These are phyloP conservation scores for Suillus alpinus DNA, from an alignment of 768 basidiomycete genomes.

Conservation along the genomic window DNA sequence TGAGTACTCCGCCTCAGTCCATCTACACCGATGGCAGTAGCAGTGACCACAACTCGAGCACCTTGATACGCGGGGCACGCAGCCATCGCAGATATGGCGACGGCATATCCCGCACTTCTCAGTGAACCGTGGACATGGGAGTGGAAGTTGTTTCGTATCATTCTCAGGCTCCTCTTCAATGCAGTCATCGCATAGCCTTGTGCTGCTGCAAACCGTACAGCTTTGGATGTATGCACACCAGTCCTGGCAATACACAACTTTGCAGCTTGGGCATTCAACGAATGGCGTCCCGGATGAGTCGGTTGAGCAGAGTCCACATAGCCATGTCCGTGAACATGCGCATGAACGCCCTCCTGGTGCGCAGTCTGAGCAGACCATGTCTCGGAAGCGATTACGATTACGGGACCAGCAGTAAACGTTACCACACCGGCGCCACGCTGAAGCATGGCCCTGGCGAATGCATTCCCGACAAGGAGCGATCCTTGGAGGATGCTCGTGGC, in stretches of 20 bases:
- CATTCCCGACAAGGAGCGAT: background rate
- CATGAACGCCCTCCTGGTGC: background rate
- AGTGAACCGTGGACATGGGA: background rate
- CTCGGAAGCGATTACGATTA: background rate
- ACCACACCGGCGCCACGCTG: background rate
- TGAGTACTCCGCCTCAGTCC: background rate
- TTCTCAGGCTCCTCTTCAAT: background rate
- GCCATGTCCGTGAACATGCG: slow-evolving; percentile 2
- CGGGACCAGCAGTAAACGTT: slow-evolving; percentile 1
- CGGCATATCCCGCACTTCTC: slow-evolving; percentile 1
- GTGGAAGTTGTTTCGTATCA: background rate
- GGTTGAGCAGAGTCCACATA: background rate
- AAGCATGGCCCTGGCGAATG: background rate
- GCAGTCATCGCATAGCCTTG: background rate
- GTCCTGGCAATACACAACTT: background rate
- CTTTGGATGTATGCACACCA: background rate
- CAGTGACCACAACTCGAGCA: background rate
- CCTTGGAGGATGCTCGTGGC: background rate
- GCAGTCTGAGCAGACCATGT: slow-evolving; percentile 1
- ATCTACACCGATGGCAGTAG: slow-evolving; percentile 1
- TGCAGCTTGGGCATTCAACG: background rate
- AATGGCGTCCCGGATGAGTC: background rate
- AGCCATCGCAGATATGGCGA: background rate
- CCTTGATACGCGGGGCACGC: background rate
- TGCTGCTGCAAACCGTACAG: background rate